Base-by-base conservation (phyloP, 768 basidiomycete species). In the Psilocybe tampanensis region DNA sequence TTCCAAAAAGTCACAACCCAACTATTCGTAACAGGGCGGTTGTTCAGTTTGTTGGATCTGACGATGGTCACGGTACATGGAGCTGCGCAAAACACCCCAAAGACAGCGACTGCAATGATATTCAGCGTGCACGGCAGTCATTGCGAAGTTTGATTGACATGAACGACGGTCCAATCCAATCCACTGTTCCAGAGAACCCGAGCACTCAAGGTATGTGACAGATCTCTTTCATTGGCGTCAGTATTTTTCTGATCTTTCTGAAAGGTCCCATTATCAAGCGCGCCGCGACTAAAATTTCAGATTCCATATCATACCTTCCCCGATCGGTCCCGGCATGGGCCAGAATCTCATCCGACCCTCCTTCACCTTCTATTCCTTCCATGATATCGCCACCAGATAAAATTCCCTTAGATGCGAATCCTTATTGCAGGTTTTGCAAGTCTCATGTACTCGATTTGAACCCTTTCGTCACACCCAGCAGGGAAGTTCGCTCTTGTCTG, bases 271-370 rank as follows among this genome's bases (percentile, higher is more conserved):
- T n/a, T n/a, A n/a, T n/a, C n/a, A n/a, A n/a, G n/a, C n/a, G n/a
- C n/a, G n/a, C n/a, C n/a, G n/a, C n/a, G n/a, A n/a, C n/a, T n/a
- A n/a, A n/a, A n/a, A n/a, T n/a, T 33, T 18, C 22, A 7, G 55
- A 53, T 19, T 44, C 62, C 9, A 45, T 64, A 3, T 64, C 62
- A 19, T 55, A 66, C 47, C 9, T 53, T 1, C 33, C 48, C 2
- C 42, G 64, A n/a, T 55, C 59, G 2, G 54, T 60, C 8, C 65
- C 65, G 1, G 36, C 48, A 4, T 62, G 57, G 60, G 57, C 63
- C 23, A 43, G 45, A 12, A 53, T 66, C 1, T 2, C 36, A 12
- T 50, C 51, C 11, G 63, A 66, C 29, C 21, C 43, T 39, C 26
- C 50, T 21, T 3, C 59, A 15, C 52, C 52, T n/a, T 5, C 21